phyloP scores from a whole-genome alignment of 345 rosid species.

The Eucalyptus erythrocorys region DNA sequence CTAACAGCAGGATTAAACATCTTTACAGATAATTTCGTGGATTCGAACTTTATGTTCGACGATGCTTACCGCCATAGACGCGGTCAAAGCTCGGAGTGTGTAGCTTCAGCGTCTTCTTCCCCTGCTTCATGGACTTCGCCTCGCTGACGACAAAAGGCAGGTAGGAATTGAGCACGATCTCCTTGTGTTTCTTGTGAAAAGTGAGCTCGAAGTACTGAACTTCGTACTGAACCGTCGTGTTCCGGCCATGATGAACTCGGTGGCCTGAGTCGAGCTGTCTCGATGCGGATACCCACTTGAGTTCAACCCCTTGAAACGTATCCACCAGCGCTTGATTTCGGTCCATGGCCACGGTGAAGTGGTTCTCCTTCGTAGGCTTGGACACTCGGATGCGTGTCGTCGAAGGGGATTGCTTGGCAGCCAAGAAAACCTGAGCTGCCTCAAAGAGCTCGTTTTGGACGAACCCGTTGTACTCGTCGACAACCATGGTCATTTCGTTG shows the following conservation, averaged over 20 bases:
- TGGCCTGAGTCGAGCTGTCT: conserved; percentile 10
- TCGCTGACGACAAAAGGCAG: conserved; percentile 36
- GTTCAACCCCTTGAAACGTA: conserved; percentile 29
- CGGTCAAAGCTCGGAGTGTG: conserved; percentile 16
- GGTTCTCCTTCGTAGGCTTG: conserved; percentile 42
- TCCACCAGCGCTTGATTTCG: conserved; percentile 38
- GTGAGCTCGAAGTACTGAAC: conserved; percentile 32
- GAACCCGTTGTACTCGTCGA: conserved; percentile 34
- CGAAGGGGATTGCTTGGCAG: conserved; percentile 23
- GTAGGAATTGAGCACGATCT: conserved; percentile 32
- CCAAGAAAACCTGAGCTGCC: conserved; percentile 34
- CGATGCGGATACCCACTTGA: conserved; percentile 28
- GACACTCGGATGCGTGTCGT: conserved; percentile 26
- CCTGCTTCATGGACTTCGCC: conserved; percentile 20
- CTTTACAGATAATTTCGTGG: neutral
- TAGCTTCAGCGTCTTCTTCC: conserved; percentile 41
- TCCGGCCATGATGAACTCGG: neutral
- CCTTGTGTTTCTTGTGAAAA: conserved; percentile 46
- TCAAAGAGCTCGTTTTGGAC: conserved; percentile 27
- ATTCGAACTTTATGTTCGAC: neutral
- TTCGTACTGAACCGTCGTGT: conserved; percentile 15
- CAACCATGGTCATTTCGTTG: conserved; percentile 25
- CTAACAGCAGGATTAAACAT: neutral
- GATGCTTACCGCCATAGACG: neutral
- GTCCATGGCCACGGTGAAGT: conserved; percentile 31